Base-by-base conservation (phyloP, 768 basidiomycete species). In the Suillus luteus region DNA sequence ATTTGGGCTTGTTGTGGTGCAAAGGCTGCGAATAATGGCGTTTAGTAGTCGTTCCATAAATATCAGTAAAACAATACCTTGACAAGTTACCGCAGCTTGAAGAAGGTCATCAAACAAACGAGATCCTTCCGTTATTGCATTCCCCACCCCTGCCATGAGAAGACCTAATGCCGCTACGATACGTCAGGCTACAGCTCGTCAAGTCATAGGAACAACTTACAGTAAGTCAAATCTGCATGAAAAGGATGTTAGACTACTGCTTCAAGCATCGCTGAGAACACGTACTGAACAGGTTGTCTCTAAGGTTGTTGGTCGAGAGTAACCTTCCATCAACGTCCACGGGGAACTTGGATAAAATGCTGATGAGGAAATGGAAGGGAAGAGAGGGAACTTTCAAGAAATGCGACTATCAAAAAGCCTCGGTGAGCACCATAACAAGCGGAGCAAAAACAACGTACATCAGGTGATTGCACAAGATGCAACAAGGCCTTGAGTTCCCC, bases 361-460 rank as follows among this genome's bases (percentile, higher is more conserved):
- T 89, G 64, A 87, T 81, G 52, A 95, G 81, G n/a, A 83, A 86
- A 72, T 93, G 85, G 79, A 91, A 93, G 0, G 93, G 93, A 51
- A 95, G 81, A 2, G 85, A 88, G 3, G 92, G 88, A 33, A 90
- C 90, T 78, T 95, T 95, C 69, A 95, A 79, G 80, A 94, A 95
- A 72, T 92, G 93, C 19, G 91, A 88, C 91, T 93, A 68, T 1
- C 60, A 63, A 54, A 31, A 11, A 19, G 22, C 37, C 58, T 73
- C n/a, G 78, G 49, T 62, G 46, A 62, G 15, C 9, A 35, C 41
- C 31, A 17, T 8, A 55, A 11, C 54, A 35, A 40, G 7, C 43
- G 61, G 40, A n/a, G 66, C 57, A 55, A 44, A 9, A 5, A 67
- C 9, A n/a, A 75, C 88, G 71, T 70, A 91, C 92, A 73, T 92